Evolutionary conservation across 2,329 filamentous ascomycete species (phyloP), one percentile per base, ranked within the genome.

Genomic region (Fusarium transvaalense): DNA sequence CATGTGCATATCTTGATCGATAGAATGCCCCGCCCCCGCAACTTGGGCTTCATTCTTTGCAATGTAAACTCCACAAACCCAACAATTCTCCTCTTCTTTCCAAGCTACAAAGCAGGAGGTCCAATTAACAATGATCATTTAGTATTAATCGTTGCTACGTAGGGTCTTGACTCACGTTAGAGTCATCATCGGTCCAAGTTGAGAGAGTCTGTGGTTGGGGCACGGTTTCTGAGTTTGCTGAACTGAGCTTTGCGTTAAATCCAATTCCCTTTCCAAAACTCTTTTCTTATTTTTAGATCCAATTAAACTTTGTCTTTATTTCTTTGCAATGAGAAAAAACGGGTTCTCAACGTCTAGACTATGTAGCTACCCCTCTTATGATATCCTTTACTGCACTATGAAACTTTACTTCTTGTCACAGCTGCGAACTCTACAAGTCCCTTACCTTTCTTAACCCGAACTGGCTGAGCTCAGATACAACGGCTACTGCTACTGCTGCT

Each of bases 21-120:
- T 38, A 37, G 38, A 23, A 27, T 63, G 62, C 66, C 66, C 66
- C 66, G 66, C 66, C 66, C 66, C 66, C 66, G 66, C 66, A 69
- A 69, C 66, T 42, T 57, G 62, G 45, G 56, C 43, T 38, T 50
- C 19, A 47, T 14, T 47, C 27, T n/a, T 41, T 43, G n/a, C n/a
- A 45, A 45, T 19, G 34, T 9, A 13, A 56, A 64, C 66, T 69
- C 66, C 66, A 69, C 66, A 43, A 59, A 47, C 61, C 46, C 57
- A 50, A 69, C 29, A 59, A 34, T 54, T 66, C 34, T 58, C 52
- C 45, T 69, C 46, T 29, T 42, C 39, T 42, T 23, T 15, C 21
- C 14, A 25, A 25, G 39, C 15, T 25, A 25, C 14, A 5, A 41
- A 25, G 9, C 14, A 23, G 38, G 6, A 46, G n/a, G 21, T 39